phyloP scores from a whole-genome alignment of 2,329 filamentous ascomycete genomes.

The Aspergillus eucalypticola region DNA sequence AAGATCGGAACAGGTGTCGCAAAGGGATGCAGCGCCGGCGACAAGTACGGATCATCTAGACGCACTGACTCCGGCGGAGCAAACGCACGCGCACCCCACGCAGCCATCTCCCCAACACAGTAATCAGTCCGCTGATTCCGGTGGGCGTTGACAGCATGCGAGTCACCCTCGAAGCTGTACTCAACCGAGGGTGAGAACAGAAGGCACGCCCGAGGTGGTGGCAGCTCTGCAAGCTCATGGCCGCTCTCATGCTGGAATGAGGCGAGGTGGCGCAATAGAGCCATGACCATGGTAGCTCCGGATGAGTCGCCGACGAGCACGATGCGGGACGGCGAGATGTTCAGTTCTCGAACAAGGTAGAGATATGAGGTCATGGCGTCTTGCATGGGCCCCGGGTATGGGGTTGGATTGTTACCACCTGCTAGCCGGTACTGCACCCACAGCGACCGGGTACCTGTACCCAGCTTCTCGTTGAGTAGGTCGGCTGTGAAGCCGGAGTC shows the following conservation, averaged over 20 bases:
- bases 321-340: constrained; percentile 24
- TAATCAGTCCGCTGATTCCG: constrained; percentile 20
- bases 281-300: constrained; percentile 22
- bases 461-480: background rate
- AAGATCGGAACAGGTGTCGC: constrained; percentile 20
- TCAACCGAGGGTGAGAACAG: constrained; percentile 6
- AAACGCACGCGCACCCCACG: constrained; percentile 20
- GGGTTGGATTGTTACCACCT: background rate
- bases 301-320: constrained; percentile 25
- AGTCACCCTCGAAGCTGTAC: constrained; percentile 2
- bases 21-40: constrained; percentile 19
- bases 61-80: constrained; percentile 15
- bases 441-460: background rate
- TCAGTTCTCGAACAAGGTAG: constrained; percentile 21
- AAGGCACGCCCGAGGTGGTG: constrained; percentile 3
- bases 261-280: constrained; percentile 23
- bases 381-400: constrained; percentile 25
- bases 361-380: constrained; percentile 26
- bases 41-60: constrained; percentile 20
- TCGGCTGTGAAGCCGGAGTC: background rate
- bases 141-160: background rate
- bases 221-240: background rate
- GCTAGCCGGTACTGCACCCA: constrained; percentile 5
- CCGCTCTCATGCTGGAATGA: constrained; percentile 2
- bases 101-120: constrained; percentile 13